A percentile compares a stretch with the other conserved stretches of the same genome.
These are phyloP conservation scores for Tilletiaria anomala DNA, from an alignment of 1,284 basidiomycete species.

Conservation along the genomic window DNA sequence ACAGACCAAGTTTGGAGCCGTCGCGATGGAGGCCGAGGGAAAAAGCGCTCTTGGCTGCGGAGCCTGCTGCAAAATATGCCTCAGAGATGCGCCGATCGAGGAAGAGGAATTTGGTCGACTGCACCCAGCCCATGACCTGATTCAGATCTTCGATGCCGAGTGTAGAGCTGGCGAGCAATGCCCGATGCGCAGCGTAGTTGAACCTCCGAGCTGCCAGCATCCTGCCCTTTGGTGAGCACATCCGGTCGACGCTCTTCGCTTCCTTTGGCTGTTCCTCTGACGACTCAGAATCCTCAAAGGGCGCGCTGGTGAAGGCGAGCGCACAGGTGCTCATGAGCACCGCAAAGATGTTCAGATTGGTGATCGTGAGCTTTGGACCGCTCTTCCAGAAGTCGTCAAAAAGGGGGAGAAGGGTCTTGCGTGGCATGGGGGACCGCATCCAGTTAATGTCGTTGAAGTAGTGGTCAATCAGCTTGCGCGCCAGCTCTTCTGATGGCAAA, in stretches of 20 bases:
- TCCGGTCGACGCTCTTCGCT: no score
- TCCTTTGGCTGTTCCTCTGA: no score
- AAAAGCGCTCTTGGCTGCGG: constrained; percentile 18
- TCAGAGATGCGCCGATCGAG: constrained; percentile 25
- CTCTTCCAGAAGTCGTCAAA: constrained; percentile 12
- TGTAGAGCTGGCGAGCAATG: not conserved
- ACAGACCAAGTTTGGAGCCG: constrained; percentile 19
- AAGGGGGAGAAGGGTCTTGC: constrained; percentile 9
- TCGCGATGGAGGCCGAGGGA: constrained; percentile 34
- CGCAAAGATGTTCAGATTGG: constrained; percentile 26
- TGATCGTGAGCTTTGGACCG: constrained; percentile 17
- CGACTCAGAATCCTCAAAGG: no score
- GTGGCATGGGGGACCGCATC: constrained; percentile 26
- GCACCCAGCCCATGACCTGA: constrained; percentile 17
- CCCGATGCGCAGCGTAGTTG: not conserved
- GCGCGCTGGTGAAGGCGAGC: no score
- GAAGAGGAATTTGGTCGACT: constrained; percentile 23
- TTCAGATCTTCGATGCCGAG: constrained; percentile 15
- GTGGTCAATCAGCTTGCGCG: constrained; percentile 14
- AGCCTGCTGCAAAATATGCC: constrained; percentile 17
- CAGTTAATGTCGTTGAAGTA: constrained; percentile 30
- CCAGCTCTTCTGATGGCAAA: not conserved
- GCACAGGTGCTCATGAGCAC: no score
- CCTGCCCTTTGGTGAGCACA: no score
- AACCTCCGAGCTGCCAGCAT: not conserved